Evolutionary conservation across 1,139 yeast species (phyloP), one percentile per base, ranked within the genome.

Genomic region (Kluyveromyces sp.): DNA sequence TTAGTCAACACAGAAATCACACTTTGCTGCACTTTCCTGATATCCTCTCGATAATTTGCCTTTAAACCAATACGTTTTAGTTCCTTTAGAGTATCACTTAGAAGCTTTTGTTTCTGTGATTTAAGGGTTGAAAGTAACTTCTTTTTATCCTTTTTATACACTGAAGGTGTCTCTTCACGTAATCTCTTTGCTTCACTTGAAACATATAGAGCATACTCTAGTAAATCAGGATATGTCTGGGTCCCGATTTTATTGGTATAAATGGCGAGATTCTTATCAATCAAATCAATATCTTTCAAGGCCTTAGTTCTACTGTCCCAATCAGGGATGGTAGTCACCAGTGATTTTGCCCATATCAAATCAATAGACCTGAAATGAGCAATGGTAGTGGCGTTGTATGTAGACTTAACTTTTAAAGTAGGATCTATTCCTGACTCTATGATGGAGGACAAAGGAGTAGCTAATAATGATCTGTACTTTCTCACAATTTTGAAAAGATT

Each of bases 401-500:
- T 45, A 44, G 2, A 3, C 8, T 27, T n/a, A 3, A 57, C 54
- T 43, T 57, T 59, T 7, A 49, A 47, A 3, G 57, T 45, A 25
- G 55, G 49, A 15, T 67, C 53, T 33, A 83, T 57, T n/a, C 95
- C 95, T 26, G 61, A 61, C 56, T 83, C 90, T 47, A 89, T 75
- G 5, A 84, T 52, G 0, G 75, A 58, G 1, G 75, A 68, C 0
- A 84, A 81, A 2, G 79, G 74, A 29, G 73, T 72, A 3, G 74
- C 65, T 25, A 92, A 66, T 35, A 84, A 58, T 2, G 75, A 75
- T 43, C 98, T 78, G 63, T 87, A 92, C 62, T 88, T 89, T 52
- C 92, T 76, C 7, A 92, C 85, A 49, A 87, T 65, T 66, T 89
- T 92, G 74, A 83, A 92, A 49, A 94, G 78, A 56, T 74, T 80